Evolutionary conservation across 2,329 filamentous ascomycete genomes (phyloP).

Genomic region (Graphilbum ipis-grandicollis): DNA sequence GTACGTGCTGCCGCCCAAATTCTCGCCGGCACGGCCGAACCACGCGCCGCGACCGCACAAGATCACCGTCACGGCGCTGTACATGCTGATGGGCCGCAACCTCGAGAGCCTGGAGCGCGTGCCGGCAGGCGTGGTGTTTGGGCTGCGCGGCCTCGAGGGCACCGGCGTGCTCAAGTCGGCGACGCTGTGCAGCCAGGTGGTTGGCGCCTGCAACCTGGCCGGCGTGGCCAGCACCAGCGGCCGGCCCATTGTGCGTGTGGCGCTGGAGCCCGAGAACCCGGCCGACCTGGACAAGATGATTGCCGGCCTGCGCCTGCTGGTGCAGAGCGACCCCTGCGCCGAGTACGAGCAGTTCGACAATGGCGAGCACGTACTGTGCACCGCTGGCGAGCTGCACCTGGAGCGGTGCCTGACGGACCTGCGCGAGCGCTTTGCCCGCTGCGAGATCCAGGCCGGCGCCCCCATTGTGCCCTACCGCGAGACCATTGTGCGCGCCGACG

Average conservation of each 20-base stretch:
- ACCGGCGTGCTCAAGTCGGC: constrained; percentile 81
- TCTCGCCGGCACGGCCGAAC: constrained; percentile 63
- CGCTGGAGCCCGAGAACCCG: constrained; percentile 83
- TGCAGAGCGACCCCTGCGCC: constrained; percentile 89
- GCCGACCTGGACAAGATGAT: constrained; percentile 93
- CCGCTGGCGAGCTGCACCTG: constrained; percentile 84
- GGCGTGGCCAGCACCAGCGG: constrained; percentile 60
- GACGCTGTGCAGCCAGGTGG: constrained; percentile 74
- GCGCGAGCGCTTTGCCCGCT: constrained; percentile 78
- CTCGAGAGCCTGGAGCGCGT: constrained; percentile 71
- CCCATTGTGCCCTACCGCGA: constrained; percentile 94
- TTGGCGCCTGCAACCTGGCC: constrained; percentile 78
- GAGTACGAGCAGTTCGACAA: constrained; percentile 87
- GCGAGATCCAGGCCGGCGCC: constrained; percentile 84
- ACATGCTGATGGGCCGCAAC: constrained; percentile 88
- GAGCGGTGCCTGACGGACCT: constrained; percentile 89
- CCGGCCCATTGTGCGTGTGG: constrained; percentile 87
- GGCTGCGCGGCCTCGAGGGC: constrained; percentile 80
- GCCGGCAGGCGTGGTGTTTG: constrained; percentile 87
- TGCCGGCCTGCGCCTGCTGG: constrained; percentile 64
- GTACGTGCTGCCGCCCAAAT: constrained; percentile 87
- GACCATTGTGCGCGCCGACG: constrained; percentile 69
- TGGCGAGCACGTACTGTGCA: constrained; percentile 88
- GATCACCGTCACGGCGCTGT: constrained; percentile 71
- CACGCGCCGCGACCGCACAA: constrained; percentile 59